Base-by-base conservation (phyloP, 768 basidiomycete genomes). In the Rossbeevera mucosa region DNA sequence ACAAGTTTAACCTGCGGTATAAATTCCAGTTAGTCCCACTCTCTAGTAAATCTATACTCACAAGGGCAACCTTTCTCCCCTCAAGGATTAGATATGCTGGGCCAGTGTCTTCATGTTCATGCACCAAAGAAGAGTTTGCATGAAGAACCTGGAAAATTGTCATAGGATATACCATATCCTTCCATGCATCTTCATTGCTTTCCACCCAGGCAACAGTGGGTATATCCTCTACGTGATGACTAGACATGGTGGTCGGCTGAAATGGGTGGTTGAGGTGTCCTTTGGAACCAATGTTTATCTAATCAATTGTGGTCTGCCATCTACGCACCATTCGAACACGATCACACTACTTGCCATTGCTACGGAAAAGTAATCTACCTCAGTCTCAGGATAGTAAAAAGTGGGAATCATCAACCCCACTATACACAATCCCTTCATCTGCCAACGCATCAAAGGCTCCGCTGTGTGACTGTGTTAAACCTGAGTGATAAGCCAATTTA, bases 391-490 rank as follows among this genome's bases (percentile, higher is more conserved):
- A 42, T 8, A 87, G 64, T 30, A 76, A 72, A 67, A 83, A 87
- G 60, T 91, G 89, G n/a, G 80, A 86, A 56, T 93, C 91, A 61
- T 93, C 86, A 36, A 84, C 79, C 0, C 90, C 91, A 49, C 81
- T 86, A 68, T 80, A 97, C 51, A 94, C 76, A 56, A 80, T 71
- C 0, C 94, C 94, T 0, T 88, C 85, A 48, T 86, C 83, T 77
- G 91, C 85, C 48, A 97, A 76, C 47, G 71, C 68, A 58, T 94
- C 89, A 57, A 94, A 71, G 6, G 88, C 88, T 41, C 79, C 74
- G 63, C 91, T 90, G 54, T 41, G 51, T 18, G n/a, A 40, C 44
- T 12, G 30, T 29, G 31, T 47, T 55, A 48, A 55, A 30, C 24
- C 3, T 18, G 28, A 26, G 45, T 30, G 42, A 38, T 16, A 25